phyloP scores from a whole-genome alignment of 106 monocot species.

The Dendrobium chrysotoxum region DNA sequence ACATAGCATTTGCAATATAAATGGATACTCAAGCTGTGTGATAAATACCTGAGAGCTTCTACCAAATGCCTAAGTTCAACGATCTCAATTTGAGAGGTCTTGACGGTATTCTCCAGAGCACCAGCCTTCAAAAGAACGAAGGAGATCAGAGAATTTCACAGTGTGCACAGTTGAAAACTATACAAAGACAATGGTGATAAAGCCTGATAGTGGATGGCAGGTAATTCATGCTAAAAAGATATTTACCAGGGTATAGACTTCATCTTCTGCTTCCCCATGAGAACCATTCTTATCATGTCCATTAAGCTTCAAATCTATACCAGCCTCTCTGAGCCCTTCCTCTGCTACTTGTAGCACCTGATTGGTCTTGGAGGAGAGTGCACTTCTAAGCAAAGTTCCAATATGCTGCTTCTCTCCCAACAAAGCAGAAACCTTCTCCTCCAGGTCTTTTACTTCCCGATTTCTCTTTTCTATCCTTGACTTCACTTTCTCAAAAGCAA shows the following conservation, averaged over 20 bases:
- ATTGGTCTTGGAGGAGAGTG: conserved; percentile 57
- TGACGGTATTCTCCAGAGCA: conserved; percentile 83
- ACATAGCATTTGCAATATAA: background rate
- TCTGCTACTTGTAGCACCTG: conserved; percentile 73
- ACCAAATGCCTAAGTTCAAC: conserved; percentile 78
- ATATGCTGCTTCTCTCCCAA: conserved; percentile 83
- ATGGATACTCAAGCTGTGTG: background rate
- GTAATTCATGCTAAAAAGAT: background rate
- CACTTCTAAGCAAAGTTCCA: conserved; percentile 78
- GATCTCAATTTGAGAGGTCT: conserved; percentile 83
- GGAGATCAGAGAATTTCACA: background rate
- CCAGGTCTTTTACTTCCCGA: conserved; percentile 27
- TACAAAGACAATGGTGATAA: background rate
- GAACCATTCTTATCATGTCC: conserved; percentile 11
- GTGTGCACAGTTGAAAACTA: background rate
- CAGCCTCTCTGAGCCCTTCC: conserved; percentile 69
- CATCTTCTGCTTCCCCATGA: conserved; percentile 41
- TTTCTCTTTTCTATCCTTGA: conserved; percentile 32
- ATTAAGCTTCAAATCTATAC: conserved; percentile 58
- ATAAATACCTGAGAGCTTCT: conserved; percentile 75
- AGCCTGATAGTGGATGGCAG: background rate
- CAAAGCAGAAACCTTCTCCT: conserved; percentile 43
- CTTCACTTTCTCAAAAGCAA: conserved; percentile 55
- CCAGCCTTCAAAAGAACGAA: conserved; percentile 53
- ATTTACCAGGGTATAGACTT: conserved; percentile 88